phyloP scores from a whole-genome alignment of 805 yeast species.

The Candida berthetii region DNA sequence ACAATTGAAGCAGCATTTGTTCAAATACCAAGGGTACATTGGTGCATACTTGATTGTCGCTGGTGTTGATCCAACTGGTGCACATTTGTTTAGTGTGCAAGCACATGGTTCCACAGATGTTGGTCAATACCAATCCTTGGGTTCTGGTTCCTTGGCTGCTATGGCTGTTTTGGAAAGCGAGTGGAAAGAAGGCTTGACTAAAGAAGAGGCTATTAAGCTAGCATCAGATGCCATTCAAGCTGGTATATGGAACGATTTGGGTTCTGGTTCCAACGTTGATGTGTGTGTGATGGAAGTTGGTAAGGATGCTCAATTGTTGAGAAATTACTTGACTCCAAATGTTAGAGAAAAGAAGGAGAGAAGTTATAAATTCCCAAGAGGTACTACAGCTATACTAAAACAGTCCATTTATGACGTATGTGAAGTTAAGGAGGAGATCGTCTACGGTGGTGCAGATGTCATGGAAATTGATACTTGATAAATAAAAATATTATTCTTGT shows the following conservation, averaged over 20 bases:
- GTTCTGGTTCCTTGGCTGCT: constrained; percentile 97
- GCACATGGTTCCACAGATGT: constrained; percentile 98
- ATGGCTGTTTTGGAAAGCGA: constrained; percentile 93
- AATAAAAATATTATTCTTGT: neutral
- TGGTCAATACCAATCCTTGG: constrained; percentile 87
- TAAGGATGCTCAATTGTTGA: constrained; percentile 74
- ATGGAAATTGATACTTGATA: constrained; percentile 43
- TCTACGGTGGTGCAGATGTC: constrained; percentile 31
- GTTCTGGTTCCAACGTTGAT: constrained; percentile 98
- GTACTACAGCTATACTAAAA: constrained; percentile 85
- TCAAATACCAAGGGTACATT: constrained; percentile 94
- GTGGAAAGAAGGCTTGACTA: constrained; percentile 74
- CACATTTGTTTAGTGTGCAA: constrained; percentile 86
- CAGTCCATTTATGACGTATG: constrained; percentile 60
- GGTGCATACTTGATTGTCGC: constrained; percentile 99
- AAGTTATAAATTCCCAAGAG: constrained; percentile 81
- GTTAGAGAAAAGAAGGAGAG: constrained; percentile 75
- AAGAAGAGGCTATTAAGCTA: constrained; percentile 85
- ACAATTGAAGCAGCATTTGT: constrained; percentile 89
- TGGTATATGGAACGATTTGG: constrained; percentile 98
- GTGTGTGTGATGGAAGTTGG: constrained; percentile 95
- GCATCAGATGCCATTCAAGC: constrained; percentile 93
- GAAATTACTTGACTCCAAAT: constrained; percentile 91
- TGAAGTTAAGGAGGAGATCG: constrained; percentile 61
- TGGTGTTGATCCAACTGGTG: constrained; percentile 95